A percentile compares a stretch with the other conserved stretches of the same genome.
phyloP scores from a whole-genome alignment of 441 rosid genomes.

The Rhodomyrtus psidioides region DNA sequence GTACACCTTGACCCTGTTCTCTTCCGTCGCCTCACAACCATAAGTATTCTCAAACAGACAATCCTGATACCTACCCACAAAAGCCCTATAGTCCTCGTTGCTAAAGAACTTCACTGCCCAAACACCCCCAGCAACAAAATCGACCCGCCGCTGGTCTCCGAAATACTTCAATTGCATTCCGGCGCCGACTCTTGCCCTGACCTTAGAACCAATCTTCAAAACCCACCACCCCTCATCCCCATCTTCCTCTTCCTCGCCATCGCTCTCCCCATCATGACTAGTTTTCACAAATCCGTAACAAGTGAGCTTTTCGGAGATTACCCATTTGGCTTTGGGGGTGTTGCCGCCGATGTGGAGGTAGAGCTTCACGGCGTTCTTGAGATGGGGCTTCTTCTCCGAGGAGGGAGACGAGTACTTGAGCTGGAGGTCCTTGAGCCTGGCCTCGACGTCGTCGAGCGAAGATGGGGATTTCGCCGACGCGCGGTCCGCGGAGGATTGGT shows the following conservation, averaged over 20 bases:
- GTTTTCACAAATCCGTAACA: constrained; percentile 53
- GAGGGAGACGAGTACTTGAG: constrained; percentile 67
- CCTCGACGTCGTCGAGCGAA: constrained; percentile 72
- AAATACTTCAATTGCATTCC: constrained; percentile 71
- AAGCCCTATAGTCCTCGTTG: constrained; percentile 43
- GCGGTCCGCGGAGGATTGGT: constrained; percentile 34
- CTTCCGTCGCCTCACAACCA: constrained; percentile 69
- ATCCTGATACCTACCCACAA: constrained; percentile 42
- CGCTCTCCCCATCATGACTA: constrained; percentile 4
- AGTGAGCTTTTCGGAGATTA: constrained; percentile 59
- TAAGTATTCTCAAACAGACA: constrained; percentile 86
- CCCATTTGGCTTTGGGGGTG: constrained; percentile 94
- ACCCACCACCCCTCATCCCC: constrained; percentile 61
- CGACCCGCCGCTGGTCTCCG: constrained; percentile 76
- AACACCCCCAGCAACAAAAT: constrained; percentile 77
- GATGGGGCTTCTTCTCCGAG: constrained; percentile 18
- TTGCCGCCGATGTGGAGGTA: constrained; percentile 75
- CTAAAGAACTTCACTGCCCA: constrained; percentile 80
- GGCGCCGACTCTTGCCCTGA: constrained; percentile 49
- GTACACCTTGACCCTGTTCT: constrained; percentile 62
- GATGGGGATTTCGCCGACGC: constrained; percentile 39
- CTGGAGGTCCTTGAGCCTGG: constrained; percentile 61
- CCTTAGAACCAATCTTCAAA: constrained; percentile 60
- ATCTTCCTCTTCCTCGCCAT: constrained; percentile 32
- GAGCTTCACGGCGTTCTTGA: constrained; percentile 57